Evolutionary conservation across 2,329 filamentous ascomycete species (phyloP), one percentile per base, ranked within the genome.

Genomic region (Ophiocordyceps unilateralis): DNA sequence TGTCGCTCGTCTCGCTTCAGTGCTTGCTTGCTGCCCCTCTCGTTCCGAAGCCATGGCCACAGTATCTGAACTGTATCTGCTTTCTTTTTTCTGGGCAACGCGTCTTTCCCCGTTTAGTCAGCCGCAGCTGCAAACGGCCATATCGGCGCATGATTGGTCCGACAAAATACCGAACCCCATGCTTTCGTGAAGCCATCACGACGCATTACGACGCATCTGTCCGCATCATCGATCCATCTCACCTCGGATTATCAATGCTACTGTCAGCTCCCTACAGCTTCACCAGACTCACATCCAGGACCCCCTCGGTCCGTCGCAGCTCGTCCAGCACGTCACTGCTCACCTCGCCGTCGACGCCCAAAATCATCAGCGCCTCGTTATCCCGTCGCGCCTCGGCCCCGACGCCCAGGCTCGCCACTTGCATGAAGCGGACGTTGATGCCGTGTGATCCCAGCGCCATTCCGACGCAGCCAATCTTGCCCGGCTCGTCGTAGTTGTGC

Each of bases 401-500:
- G 42, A 46, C 44, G 45, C 58, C 67, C 47, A 82, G 56, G 15
- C 67, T 65, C 3, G 71, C 72, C 2, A 88, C 83, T 54, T 75
- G 78, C 84, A 89, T 91, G 55, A 80, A 87, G 39, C 72, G 73
- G 57, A 89, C 85, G 53, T 91, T 91, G 42, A 91, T 76, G 0
- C 75, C 76, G 32, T 81, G 72, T 32, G 68, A 69, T 0, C 83
- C 84, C 22, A 89, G 62, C 42, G 78, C 69, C 45, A 70, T 78
- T 1, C 84, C 84, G 3, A 91, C 83, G 32, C 77, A 76, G 2
- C 84, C 84, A 56, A 91, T 89, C 66, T 87, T 88, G 11, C 84
- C 84, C 0, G 82, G 82, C 48, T 78, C 72, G 54, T 91, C 83
- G 53, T 83, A 87, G 62, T 89, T 89, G 54, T 85, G 74, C 52